Conservation (phyloP, 169 alveolate species). For the Amoebophrya sp. region DNA sequence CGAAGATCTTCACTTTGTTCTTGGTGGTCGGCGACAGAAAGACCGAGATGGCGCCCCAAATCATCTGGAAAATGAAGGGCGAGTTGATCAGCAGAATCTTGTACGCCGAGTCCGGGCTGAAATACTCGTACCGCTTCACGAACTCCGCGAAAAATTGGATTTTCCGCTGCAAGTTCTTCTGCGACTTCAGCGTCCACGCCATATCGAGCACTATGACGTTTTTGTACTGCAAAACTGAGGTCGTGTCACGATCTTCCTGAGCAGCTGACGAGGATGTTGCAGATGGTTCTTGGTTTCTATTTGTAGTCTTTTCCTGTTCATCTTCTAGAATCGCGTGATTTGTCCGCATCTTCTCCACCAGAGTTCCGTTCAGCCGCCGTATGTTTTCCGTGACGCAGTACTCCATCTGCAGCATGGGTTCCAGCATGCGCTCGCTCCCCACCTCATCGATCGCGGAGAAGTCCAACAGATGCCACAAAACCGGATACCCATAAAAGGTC, state of each 20-base stretch:
- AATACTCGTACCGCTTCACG: neutral
- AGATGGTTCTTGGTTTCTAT: no score
- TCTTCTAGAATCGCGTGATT: no score
- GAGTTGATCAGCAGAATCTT: neutral
- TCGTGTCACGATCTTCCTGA: no score
- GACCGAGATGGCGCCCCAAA: neutral
- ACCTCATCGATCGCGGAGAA: no score
- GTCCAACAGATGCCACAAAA: neutral
- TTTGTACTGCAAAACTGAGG: neutral
- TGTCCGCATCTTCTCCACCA: neutral
- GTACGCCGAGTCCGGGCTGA: neutral
- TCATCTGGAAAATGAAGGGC: neutral
- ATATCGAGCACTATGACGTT: neutral
- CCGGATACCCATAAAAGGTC: neutral
- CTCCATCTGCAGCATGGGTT: neutral
- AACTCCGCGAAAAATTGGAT: neutral
- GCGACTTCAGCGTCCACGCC: no score
- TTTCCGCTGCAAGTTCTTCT: no score
- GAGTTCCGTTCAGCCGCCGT: neutral
- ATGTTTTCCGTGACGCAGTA: constrained; percentile 13
- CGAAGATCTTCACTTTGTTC: neutral
- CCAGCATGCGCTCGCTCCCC: neutral
- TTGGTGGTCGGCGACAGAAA: neutral
- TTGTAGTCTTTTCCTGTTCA: no score
- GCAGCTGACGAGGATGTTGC: no score